phyloP scores from a whole-genome alignment of 1,284 basidiomycete genomes.

The Tilletia setariae region DNA sequence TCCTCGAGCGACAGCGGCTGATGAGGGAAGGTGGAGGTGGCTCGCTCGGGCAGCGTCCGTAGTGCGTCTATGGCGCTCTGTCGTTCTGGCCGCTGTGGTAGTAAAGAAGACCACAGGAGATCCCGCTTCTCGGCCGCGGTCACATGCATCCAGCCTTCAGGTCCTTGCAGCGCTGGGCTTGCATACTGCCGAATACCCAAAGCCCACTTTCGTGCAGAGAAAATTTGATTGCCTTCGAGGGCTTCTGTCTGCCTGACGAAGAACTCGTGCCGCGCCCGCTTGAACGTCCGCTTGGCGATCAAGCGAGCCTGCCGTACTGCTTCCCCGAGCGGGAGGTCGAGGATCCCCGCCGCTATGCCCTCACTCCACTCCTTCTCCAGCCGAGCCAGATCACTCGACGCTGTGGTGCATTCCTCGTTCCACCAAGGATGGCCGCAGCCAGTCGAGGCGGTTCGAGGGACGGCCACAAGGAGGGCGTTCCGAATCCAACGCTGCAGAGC shows the following conservation, averaged over 20 bases:
- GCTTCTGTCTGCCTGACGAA: background rate
- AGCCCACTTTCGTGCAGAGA: background rate
- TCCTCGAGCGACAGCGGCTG: background rate
- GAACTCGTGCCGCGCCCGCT: background rate
- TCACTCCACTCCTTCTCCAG: background rate
- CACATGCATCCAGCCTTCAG: background rate
- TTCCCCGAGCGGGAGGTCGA: background rate
- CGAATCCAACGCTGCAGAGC: background rate
- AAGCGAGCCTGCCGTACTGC: background rate
- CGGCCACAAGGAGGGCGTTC: background rate
- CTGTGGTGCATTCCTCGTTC: background rate
- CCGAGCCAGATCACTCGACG: background rate
- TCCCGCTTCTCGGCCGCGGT: background rate
- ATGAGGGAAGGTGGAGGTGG: background rate
- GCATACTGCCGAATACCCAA: background rate
- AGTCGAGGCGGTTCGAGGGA: background rate
- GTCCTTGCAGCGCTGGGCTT: background rate
- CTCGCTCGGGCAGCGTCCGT: background rate
- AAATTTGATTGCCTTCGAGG: slow-evolving; percentile 2
- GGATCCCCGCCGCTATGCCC: background rate
- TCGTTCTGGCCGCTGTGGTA: background rate
- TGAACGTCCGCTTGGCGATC: background rate
- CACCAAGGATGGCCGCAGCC: slow-evolving; percentile 7
- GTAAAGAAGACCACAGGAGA: background rate
- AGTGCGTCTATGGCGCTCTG: background rate